A percentile compares a stretch with the other conserved stretches of the same genome.
These are phyloP conservation scores for Xerocomus brunneocitrinus DNA, from an alignment of 768 basidiomycete genomes.

Conservation along the genomic window DNA sequence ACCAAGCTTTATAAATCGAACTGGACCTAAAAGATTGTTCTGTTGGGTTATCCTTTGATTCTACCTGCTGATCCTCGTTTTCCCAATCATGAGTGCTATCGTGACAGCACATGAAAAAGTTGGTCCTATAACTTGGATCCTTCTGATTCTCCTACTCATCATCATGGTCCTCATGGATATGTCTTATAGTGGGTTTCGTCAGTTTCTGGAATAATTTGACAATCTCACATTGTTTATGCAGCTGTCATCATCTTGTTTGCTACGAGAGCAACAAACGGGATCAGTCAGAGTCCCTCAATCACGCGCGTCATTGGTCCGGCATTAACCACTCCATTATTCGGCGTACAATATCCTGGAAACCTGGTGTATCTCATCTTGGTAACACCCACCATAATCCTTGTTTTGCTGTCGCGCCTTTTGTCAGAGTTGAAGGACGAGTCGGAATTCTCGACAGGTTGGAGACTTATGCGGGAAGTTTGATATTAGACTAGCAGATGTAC, in stretches of 20 bases:
- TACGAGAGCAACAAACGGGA: conserved; percentile 51
- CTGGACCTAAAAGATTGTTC: conserved; percentile 39
- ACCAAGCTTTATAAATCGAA: conserved; percentile 32
- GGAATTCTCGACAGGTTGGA: too few relatives aligned
- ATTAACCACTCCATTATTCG: conserved; percentile 45
- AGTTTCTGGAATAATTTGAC: too few relatives aligned
- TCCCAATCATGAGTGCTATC: conserved; percentile 7
- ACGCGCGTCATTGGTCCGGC: conserved; percentile 48
- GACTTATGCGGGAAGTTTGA: too few relatives aligned
- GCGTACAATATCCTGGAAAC: conserved; percentile 47
- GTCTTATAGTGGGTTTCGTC: too few relatives aligned
- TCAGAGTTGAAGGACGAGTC: not conserved
- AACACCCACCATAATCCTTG: conserved; percentile 21
- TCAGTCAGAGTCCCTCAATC: conserved; percentile 45
- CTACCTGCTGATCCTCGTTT: conserved; percentile 34
- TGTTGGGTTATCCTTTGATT: conserved; percentile 33
- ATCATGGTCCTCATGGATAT: too few relatives aligned
- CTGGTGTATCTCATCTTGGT: conserved; percentile 44
- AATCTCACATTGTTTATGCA: too few relatives aligned
- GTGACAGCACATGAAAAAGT: too few relatives aligned
- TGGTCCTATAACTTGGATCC: too few relatives aligned
- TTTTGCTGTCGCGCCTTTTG: conserved; percentile 11
- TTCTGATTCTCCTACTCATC: too few relatives aligned
- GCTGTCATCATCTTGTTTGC: conserved; percentile 47
- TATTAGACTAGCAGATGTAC: too few relatives aligned